Conservation (phyloP, 2,329 filamentous ascomycete genomes). For the Fonsecaea nubica region DNA sequence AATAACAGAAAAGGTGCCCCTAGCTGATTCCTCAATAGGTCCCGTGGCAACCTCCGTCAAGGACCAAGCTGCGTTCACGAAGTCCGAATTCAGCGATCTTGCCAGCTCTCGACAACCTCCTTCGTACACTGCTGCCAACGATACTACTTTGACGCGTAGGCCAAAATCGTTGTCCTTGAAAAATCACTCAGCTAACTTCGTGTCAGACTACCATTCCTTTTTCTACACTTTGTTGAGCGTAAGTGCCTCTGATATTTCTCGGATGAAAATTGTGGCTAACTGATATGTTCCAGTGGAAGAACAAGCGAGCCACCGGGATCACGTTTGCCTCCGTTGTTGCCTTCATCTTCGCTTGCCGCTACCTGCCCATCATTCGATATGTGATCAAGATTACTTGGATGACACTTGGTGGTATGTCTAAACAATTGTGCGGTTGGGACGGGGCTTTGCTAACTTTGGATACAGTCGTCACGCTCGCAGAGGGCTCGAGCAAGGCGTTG, state of each 20-base stretch:
- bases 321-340: constrained; percentile 62
- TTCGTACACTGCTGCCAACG: constrained; percentile 62
- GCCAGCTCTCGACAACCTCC: constrained; percentile 61
- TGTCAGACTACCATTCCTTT: constrained; percentile 68
- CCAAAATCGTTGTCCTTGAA: constrained; percentile 23
- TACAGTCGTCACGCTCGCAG: constrained; percentile 59
- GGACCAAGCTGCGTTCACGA: constrained; percentile 62
- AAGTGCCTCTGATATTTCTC: constrained; percentile 41
- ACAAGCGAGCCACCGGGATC: constrained; percentile 68
- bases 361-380: constrained; percentile 67
- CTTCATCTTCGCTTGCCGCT: constrained; percentile 69
- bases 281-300: constrained; percentile 61
- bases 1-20: constrained; percentile 1
- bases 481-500: constrained; percentile 62
- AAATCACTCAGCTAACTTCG: constrained; percentile 20
- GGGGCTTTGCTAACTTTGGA: constrained; percentile 19
- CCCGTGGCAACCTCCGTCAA: constrained; percentile 65
- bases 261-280: constrained; percentile 27
- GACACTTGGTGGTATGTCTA: constrained; percentile 61
- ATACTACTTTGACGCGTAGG: constrained; percentile 68
- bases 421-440: neutral
- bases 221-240: constrained; percentile 70
- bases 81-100: constrained; percentile 64
- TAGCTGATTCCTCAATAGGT: constrained; percentile 46
- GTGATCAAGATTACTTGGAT: constrained; percentile 66